Conservation (phyloP, 2,329 filamentous ascomycete species). For the Hypoxylon sp. region DNA sequence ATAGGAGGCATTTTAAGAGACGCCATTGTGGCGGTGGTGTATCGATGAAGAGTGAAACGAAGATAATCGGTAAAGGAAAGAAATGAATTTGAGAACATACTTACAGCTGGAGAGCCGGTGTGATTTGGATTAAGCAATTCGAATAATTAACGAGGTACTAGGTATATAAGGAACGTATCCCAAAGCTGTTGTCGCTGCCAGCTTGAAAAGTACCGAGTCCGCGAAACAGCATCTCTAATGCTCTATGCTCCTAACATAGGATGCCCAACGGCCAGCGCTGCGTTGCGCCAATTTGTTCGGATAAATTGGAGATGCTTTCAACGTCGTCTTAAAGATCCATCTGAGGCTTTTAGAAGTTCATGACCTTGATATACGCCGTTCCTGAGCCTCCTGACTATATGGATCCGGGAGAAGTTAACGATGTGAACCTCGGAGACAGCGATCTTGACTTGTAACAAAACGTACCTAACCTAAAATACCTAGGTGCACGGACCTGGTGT, state of each 20-base stretch:
- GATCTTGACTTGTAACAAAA: constrained; percentile 13
- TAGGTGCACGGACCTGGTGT: background rate
- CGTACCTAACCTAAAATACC: constrained; percentile 17
- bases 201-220: constrained; percentile 17
- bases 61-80: background rate
- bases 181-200: constrained; percentile 1
- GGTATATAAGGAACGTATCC: background rate
- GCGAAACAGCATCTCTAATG: constrained; percentile 23
- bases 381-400: constrained; percentile 21
- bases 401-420: constrained; percentile 20
- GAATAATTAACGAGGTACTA: background rate
- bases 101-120: constrained; percentile 9
- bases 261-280: constrained; percentile 8
- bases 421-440: constrained; percentile 6
- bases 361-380: constrained; percentile 15
- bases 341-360: background rate
- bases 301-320: constrained; percentile 15
- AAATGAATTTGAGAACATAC: constrained; percentile 32
- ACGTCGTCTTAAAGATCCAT: background rate
- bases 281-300: background rate
- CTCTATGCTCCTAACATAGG: constrained; percentile 14
- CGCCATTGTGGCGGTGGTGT: constrained; percentile 7
- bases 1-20: background rate
- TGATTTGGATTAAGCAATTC: background rate
- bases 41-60: constrained; percentile 15